A percentile compares a stretch with the other conserved stretches of the same genome.
These are phyloP conservation scores for Naematelia encephala DNA, from an alignment of 768 basidiomycete species.

Conservation along the genomic window DNA sequence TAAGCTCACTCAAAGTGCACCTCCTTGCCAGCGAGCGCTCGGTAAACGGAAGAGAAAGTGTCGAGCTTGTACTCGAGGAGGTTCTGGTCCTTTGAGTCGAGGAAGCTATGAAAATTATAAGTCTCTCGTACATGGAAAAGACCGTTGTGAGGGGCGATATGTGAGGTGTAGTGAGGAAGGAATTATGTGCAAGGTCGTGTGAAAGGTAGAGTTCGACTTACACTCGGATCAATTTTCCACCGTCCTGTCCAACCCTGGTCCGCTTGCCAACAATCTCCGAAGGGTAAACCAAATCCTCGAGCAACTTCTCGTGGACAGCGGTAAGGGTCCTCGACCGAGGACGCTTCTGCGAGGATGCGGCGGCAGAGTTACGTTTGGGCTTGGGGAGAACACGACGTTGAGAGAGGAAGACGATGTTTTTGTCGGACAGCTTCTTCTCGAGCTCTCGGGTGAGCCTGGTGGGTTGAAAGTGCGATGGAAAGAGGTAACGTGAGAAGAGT, in stretches of 20 bases:
- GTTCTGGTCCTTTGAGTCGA: conserved; percentile 96
- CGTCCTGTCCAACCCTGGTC: conserved; percentile 87
- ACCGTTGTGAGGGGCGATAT: neutral
- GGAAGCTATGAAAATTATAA: conserved; percentile 74
- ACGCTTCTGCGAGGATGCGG: conserved; percentile 76
- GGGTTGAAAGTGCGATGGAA: conserved; percentile 6
- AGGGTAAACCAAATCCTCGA: conserved; percentile 98
- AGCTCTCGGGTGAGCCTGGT: conserved; percentile 91
- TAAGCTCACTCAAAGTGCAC: conserved; percentile 56
- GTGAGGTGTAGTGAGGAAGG: no score
- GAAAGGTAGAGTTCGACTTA: conserved; percentile 59
- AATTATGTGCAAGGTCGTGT: no score
- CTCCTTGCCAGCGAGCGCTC: conserved; percentile 88
- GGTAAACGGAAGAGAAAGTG: conserved; percentile 97
- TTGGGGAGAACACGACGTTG: conserved; percentile 98
- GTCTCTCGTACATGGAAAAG: no score
- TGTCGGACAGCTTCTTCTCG: conserved; percentile 99
- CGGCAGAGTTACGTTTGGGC: conserved; percentile 87
- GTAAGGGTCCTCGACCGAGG: conserved; percentile 96
- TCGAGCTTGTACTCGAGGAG: conserved; percentile 99
- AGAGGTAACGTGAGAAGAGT: neutral
- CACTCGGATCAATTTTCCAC: conserved; percentile 96
- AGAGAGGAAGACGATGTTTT: conserved; percentile 97
- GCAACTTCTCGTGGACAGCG: conserved; percentile 93
- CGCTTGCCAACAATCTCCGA: conserved; percentile 99